These are phyloP conservation scores for Boletus vermiculosoides DNA, from an alignment of 768 basidiomycete genomes.

Conservation along the genomic window DNA sequence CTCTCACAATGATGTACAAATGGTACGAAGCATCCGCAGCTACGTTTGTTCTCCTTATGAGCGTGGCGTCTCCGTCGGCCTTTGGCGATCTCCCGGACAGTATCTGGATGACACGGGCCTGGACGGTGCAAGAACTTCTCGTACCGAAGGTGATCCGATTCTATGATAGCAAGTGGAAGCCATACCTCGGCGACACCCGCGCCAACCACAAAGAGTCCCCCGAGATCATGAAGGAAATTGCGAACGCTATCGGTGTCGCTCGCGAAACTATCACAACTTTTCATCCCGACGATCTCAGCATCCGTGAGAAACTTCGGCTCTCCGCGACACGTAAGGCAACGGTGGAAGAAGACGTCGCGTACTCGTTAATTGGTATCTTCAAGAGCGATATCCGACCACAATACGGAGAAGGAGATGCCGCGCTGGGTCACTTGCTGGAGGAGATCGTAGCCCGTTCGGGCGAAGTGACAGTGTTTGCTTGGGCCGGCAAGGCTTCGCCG, in stretches of 20 bases:
- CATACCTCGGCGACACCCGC: constrained; percentile 4
- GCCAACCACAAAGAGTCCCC: not conserved
- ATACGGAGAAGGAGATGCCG: constrained; percentile 5
- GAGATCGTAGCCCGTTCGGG: constrained; percentile 7
- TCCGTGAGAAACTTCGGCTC: constrained; percentile 8
- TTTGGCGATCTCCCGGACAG: not conserved
- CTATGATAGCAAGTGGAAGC: constrained; percentile 9
- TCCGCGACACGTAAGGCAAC: constrained; percentile 4
- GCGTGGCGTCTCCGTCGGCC: not conserved
- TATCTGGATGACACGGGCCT: constrained; percentile 13
- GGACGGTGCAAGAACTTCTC: constrained; percentile 21
- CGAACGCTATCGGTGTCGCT: constrained; percentile 5
- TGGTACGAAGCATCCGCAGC: not conserved
- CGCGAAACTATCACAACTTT: not conserved
- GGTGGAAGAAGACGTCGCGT: constrained; percentile 6
- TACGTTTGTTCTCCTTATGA: not conserved
- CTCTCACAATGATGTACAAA: constrained; percentile 7
- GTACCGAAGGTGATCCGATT: constrained; percentile 9
- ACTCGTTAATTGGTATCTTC: not conserved
- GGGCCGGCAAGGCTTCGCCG: not conserved
- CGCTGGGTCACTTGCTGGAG: constrained; percentile 5
- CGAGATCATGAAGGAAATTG: not conserved
- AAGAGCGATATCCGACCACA: constrained; percentile 6
- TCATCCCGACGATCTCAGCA: not conserved
- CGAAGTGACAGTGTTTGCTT: constrained; percentile 4